phyloP scores from a whole-genome alignment of 495 filamentous ascomycete species.

The Elasticomyces elasticus region DNA sequence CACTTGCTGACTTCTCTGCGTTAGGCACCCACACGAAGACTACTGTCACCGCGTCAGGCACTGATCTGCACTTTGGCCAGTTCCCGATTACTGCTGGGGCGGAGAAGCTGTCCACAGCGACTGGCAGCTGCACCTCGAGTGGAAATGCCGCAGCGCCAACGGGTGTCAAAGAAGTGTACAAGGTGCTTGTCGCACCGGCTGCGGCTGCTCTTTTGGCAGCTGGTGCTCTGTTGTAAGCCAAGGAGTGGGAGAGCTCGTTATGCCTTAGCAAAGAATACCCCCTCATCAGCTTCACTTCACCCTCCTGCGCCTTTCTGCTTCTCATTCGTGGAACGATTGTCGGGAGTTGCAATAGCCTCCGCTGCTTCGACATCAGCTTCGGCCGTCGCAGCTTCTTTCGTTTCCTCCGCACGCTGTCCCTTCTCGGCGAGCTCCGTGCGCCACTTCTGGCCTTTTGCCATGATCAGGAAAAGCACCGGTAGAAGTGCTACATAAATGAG shows the following conservation, averaged over 20 bases:
- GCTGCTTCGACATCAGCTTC: background rate
- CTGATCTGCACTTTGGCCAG: constrained; percentile 1
- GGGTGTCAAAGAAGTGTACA: constrained; percentile 3
- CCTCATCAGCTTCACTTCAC: no score
- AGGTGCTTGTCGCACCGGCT: constrained; percentile 12
- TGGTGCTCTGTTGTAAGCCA: background rate
- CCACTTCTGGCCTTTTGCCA: constrained; percentile 16
- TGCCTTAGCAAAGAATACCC: no score
- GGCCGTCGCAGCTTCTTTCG: background rate
- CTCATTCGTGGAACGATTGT: background rate
- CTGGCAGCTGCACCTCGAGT: background rate
- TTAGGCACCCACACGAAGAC: background rate
- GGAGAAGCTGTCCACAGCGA: background rate
- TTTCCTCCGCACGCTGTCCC: background rate
- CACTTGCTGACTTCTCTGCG: no score
- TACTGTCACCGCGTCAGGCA: background rate
- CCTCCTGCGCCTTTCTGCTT: background rate
- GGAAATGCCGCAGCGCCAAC: constrained; percentile 5
- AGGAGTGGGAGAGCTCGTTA: background rate
- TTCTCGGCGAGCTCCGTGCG: background rate
- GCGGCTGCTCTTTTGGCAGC: constrained; percentile 9
- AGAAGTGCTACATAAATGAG: constrained; percentile 20
- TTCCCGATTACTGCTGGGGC: constrained; percentile 13
- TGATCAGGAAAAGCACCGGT: constrained; percentile 19
- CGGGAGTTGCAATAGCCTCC: background rate